Percentiles rank a stretch among this genome's conserved stretches.
phyloP scores from a whole-genome alignment of 1,284 basidiomycete species.

The Leccinum pachyderme region DNA sequence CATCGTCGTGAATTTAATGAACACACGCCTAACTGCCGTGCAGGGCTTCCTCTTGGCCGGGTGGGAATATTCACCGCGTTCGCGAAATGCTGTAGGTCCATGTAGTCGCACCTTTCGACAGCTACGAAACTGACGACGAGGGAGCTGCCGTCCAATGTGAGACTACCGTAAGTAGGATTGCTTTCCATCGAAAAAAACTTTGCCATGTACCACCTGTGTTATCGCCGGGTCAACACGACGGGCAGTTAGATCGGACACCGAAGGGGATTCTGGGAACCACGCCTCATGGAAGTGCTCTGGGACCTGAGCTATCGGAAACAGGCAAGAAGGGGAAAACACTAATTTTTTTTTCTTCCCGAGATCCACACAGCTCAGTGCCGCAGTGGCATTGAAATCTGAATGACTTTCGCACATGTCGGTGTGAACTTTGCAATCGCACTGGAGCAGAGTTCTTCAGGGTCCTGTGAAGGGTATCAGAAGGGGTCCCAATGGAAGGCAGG shows the following conservation, averaged over 20 bases:
- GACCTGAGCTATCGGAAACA: constrained; percentile 12
- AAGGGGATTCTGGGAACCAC: not conserved
- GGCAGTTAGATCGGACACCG: not conserved
- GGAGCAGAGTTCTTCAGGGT: constrained; percentile 1
- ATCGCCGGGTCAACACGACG: not conserved
- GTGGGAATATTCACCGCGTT: constrained; percentile 1
- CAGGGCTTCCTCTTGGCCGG: not conserved
- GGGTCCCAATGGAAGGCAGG: constrained; percentile 8
- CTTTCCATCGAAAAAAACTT: not conserved
- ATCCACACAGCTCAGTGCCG: constrained; percentile 9
- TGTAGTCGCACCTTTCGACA: not conserved
- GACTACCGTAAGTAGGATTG: not conserved
- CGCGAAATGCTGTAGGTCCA: not conserved
- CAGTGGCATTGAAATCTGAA: not conserved
- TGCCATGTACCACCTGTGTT: not conserved
- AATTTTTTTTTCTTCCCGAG: constrained; percentile 4
- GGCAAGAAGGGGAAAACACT: not conserved
- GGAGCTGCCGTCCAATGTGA: not conserved
- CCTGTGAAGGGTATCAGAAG: constrained; percentile 17
- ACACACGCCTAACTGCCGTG: not conserved
- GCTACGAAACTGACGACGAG: not conserved
- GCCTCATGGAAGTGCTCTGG: constrained; percentile 7
- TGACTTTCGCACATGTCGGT: constrained; percentile 10
- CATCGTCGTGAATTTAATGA: not conserved
- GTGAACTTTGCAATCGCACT: constrained; percentile 2